phyloP scores from a whole-genome alignment of 345 rosid species.

The Lumnitzera racemosa region DNA sequence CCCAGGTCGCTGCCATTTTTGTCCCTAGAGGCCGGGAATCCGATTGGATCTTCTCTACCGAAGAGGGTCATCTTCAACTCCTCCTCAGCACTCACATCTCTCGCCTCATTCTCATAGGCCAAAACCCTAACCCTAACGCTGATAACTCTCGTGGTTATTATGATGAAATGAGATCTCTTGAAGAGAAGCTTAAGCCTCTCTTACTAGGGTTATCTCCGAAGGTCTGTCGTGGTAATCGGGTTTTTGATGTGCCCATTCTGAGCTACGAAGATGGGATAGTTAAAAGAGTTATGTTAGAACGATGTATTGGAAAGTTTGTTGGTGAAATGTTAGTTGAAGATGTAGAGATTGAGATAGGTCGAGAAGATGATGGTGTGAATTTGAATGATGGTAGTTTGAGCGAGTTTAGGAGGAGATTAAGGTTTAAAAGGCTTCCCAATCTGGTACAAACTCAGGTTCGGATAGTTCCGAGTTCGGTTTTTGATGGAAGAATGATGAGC shows the following conservation, averaged over 20 bases:
- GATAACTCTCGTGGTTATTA: constrained; percentile 17
- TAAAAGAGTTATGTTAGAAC: constrained; percentile 40
- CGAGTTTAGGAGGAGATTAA: constrained; percentile 74
- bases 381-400: constrained; percentile 10
- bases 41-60: constrained; percentile 89
- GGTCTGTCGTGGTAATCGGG: constrained; percentile 9
- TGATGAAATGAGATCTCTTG: constrained; percentile 4
- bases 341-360: constrained; percentile 46
- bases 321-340: constrained; percentile 85
- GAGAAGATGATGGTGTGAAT: not conserved
- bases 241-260: constrained; percentile 35
- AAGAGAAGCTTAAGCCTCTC: constrained; percentile 36
- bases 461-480: constrained; percentile 22
- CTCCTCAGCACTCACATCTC: constrained; percentile 52
- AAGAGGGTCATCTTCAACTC: constrained; percentile 79
- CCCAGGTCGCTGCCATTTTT: constrained; percentile 54
- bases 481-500: constrained; percentile 11
- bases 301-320: constrained; percentile 36
- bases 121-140: constrained; percentile 14
- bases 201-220: constrained; percentile 47
- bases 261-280: constrained; percentile 57
- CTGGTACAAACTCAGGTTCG: constrained; percentile 57
- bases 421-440: constrained; percentile 85
- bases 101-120: constrained; percentile 57
- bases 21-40: constrained; percentile 64